phyloP scores from a whole-genome alignment of 2,329 filamentous ascomycete genomes.

The Colletotrichum plurivorum region DNA sequence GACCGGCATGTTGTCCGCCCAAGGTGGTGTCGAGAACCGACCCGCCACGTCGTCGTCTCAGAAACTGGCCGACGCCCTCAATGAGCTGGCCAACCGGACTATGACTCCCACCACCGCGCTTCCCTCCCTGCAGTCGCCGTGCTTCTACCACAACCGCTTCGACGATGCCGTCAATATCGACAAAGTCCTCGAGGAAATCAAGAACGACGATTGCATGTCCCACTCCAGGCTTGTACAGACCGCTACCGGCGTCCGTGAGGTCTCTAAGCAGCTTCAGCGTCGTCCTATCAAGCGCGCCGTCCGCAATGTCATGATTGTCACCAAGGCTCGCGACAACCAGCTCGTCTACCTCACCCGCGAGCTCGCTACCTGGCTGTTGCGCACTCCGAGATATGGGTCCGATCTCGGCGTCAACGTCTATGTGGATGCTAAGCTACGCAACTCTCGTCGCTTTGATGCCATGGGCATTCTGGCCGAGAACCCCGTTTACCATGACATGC shows the following conservation, averaged over 20 bases:
- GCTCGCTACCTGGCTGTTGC: constrained; percentile 88
- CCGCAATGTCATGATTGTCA: constrained; percentile 97
- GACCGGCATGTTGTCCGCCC: constrained; percentile 69
- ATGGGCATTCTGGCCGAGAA: constrained; percentile 80
- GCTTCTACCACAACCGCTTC: constrained; percentile 98
- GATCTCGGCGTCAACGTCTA: constrained; percentile 96
- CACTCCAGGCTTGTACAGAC: constrained; percentile 96
- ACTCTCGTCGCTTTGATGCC: constrained; percentile 89
- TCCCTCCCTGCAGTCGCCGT: constrained; percentile 87
- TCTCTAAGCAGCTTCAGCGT: constrained; percentile 94
- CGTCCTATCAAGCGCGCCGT: constrained; percentile 93
- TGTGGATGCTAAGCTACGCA: constrained; percentile 94
- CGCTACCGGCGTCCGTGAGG: constrained; percentile 93
- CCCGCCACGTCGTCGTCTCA: constrained; percentile 67
- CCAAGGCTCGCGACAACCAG: constrained; percentile 95
- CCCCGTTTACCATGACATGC: constrained; percentile 83
- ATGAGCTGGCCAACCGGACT: constrained; percentile 63
- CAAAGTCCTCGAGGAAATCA: constrained; percentile 94
- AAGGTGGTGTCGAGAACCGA: constrained; percentile 53
- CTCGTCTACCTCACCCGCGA: constrained; percentile 91
- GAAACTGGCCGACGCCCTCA: constrained; percentile 74
- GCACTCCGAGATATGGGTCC: constrained; percentile 89
- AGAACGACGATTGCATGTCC: constrained; percentile 88
- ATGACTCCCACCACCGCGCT: constrained; percentile 66
- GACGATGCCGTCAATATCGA: constrained; percentile 96